Percentiles rank a stretch among this genome's conserved stretches.
Evolutionary conservation across 2,329 filamentous ascomycete species (phyloP).

Genomic region (Xylariaceae sp.): DNA sequence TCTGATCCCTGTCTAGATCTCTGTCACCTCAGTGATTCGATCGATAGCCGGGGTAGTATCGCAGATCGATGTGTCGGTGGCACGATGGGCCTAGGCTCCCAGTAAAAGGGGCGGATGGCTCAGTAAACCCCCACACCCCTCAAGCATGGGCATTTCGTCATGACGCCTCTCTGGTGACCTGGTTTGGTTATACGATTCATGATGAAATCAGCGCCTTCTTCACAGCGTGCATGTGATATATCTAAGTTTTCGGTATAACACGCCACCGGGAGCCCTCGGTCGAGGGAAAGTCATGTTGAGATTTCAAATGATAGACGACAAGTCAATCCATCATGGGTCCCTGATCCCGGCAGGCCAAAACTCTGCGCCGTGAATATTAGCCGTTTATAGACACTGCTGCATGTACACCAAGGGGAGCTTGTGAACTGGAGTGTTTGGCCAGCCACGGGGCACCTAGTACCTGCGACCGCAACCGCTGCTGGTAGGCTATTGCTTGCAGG

Average conservation of each 20-base stretch:
- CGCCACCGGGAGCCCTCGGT: not conserved
- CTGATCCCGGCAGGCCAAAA: conserved; percentile 16
- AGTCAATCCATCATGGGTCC: conserved; percentile 10
- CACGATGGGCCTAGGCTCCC: conserved; percentile 6
- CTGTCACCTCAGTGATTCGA: conserved; percentile 12
- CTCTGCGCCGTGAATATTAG: conserved; percentile 16
- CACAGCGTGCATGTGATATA: not conserved
- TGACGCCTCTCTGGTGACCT: not conserved
- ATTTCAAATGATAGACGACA: conserved; percentile 13
- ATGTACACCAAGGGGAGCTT: conserved; percentile 14
- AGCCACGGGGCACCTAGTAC: conserved; percentile 2
- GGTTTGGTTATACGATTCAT: not conserved
- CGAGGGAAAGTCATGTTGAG: conserved; percentile 1
- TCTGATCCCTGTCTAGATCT: conserved; percentile 18
- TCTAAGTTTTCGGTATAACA: not conserved
- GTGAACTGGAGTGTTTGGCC: conserved; percentile 16
- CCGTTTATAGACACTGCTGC: conserved; percentile 19
- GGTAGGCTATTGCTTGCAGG: conserved; percentile 10
- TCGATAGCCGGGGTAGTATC: conserved; percentile 21
- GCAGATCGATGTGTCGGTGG: conserved; percentile 13
- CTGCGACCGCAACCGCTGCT: not conserved
- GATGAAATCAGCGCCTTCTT: not conserved
- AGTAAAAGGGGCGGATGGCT: conserved; percentile 12
- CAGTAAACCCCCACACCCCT: not conserved
- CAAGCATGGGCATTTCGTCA: not conserved